Conservation (phyloP, 345 rosid genomes). For the Eucalyptus erythrocorys region DNA sequence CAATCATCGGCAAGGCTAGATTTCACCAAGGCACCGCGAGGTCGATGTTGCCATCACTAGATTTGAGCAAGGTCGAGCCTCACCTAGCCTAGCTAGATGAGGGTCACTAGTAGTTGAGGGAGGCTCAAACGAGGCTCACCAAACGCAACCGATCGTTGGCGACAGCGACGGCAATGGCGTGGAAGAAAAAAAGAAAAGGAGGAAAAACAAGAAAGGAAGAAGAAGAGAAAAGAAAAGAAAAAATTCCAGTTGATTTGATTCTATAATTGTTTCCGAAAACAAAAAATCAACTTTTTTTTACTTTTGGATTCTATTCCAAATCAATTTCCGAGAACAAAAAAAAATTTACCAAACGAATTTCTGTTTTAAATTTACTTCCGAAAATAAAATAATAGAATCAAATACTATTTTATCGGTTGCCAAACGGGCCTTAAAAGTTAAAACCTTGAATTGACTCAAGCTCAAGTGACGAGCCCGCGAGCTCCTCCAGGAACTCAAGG, state of each 20-base stretch:
- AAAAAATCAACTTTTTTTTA: fast-evolving
- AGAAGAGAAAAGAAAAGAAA: fast-evolving
- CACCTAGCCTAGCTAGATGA: too few relatives aligned
- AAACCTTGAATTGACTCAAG: neutral
- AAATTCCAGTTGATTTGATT: fast-evolving
- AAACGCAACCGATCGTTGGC: too few relatives aligned
- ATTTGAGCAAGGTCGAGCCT: too few relatives aligned
- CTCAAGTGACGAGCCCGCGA: neutral
- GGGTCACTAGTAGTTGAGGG: too few relatives aligned
- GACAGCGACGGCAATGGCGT: too few relatives aligned
- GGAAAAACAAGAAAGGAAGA: fast-evolving
- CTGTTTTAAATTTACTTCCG: fast-evolving
- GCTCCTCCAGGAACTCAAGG: neutral
- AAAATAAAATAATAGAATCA: fast-evolving
- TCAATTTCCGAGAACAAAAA: fast-evolving
- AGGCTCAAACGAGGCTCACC: too few relatives aligned
- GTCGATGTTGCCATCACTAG: too few relatives aligned
- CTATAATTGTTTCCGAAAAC: fast-evolving
- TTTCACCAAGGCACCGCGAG: too few relatives aligned
- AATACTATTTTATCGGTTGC: fast-evolving
- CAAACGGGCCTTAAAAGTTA: fast-evolving
- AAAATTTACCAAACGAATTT: fast-evolving
- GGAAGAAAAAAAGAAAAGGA: too few relatives aligned
- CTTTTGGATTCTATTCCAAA: fast-evolving
- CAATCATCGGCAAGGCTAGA: too few relatives aligned